Conservation (phyloP, 805 yeast genomes). For the Cyberlindnera meyerae region DNA sequence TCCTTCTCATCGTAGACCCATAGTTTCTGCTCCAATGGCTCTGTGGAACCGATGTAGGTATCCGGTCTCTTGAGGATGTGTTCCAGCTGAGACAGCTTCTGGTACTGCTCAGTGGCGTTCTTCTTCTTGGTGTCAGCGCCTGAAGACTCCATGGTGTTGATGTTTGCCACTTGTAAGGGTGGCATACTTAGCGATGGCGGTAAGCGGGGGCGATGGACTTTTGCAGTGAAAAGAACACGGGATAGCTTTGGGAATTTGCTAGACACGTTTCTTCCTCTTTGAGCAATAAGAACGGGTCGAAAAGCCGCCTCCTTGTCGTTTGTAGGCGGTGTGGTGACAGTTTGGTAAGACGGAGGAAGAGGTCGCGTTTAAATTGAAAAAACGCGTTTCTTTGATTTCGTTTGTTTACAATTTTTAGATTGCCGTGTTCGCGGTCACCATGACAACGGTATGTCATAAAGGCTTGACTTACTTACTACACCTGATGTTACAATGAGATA, state of each 20-base stretch:
- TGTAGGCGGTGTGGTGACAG: no score
- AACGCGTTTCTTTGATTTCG: background rate
- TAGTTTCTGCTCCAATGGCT: conserved; percentile 68
- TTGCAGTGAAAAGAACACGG: no score
- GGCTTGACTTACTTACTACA: background rate
- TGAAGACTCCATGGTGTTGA: conserved; percentile 12
- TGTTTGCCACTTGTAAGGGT: conserved; percentile 11
- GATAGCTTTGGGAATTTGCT: no score
- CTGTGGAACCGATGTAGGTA: conserved; percentile 94
- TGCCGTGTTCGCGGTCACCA: background rate
- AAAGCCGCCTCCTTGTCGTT: no score
- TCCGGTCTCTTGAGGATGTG: conserved; percentile 97
- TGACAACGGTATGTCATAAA: background rate
- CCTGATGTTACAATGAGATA: background rate
- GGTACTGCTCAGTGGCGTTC: conserved; percentile 70
- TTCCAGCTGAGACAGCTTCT: conserved; percentile 89
- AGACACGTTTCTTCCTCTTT: no score
- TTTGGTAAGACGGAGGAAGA: no score
- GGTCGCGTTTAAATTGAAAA: no score
- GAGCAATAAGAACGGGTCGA: no score
- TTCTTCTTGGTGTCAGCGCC: conserved; percentile 32
- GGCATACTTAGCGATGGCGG: conserved; percentile 6
- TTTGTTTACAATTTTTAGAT: conserved; percentile 1
- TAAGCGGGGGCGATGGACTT: background rate
- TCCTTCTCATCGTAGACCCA: conserved; percentile 78